Percentiles rank a stretch among this genome's conserved stretches.
These are phyloP conservation scores for Puya raimondii DNA, from an alignment of 176 grass and related monocot genomes.

Conservation along the genomic window DNA sequence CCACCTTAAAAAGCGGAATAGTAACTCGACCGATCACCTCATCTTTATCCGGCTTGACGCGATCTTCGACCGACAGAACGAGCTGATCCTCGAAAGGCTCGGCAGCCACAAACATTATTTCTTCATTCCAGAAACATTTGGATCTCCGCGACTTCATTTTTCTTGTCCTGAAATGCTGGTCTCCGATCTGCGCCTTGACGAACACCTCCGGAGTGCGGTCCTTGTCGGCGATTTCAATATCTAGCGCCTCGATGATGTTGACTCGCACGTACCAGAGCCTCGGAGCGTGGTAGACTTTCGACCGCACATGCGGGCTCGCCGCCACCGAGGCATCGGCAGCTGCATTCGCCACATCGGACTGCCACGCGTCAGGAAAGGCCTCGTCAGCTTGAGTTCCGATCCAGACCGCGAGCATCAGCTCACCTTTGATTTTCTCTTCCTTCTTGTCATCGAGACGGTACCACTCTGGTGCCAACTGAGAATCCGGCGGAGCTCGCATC, in stretches of 20 bases:
- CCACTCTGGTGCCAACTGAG: constrained; percentile 26
- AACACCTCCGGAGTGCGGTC: constrained; percentile 39
- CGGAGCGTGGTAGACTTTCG: constrained; percentile 27
- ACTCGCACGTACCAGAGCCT: constrained; percentile 27
- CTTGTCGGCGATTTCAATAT: constrained; percentile 15
- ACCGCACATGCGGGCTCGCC: constrained; percentile 34
- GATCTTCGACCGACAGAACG: constrained; percentile 47
- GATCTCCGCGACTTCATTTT: constrained; percentile 25
- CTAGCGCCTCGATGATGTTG: constrained; percentile 25
- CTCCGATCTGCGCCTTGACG: constrained; percentile 22
- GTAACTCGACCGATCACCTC: constrained; percentile 44
- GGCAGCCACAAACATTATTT: constrained; percentile 53
- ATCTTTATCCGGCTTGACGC: constrained; percentile 43
- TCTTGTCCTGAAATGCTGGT: constrained; percentile 34
- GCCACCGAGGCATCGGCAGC: constrained; percentile 17
- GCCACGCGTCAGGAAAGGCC: constrained; percentile 20
- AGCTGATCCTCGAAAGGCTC: constrained; percentile 49
- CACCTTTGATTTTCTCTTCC: constrained; percentile 4
- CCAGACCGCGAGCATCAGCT: constrained; percentile 35
- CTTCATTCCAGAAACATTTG: constrained; percentile 43
- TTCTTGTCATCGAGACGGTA: constrained; percentile 22
- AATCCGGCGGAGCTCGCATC: constrained; percentile 27
- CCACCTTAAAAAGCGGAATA: constrained; percentile 31
- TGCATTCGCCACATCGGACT: constrained; percentile 13
- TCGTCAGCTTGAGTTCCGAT: constrained; percentile 34